phyloP scores from a whole-genome alignment of 257 asterid genomes.

The Solanum dulcamara region DNA sequence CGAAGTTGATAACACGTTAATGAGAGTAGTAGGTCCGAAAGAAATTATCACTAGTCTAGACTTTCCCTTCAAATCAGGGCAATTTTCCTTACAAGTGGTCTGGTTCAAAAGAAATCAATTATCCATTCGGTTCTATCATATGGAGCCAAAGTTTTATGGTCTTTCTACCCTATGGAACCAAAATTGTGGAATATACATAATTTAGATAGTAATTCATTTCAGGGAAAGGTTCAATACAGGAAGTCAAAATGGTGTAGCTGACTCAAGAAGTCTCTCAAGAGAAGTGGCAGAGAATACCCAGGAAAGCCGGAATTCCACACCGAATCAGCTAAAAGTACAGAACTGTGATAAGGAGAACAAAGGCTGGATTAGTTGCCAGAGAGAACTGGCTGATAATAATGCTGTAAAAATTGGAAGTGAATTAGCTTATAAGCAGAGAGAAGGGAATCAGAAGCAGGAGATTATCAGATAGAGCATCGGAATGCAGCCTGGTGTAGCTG shows the following conservation, averaged over 20 bases:
- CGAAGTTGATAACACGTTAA: neutral
- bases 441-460: neutral
- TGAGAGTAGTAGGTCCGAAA: neutral
- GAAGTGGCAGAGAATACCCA: slow-evolving; percentile 4
- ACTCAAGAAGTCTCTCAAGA: slow-evolving; percentile 6
- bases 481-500: slow-evolving; percentile 8
- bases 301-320: neutral
- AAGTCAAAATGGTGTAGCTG: slow-evolving; percentile 7
- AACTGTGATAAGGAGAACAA: neutral
- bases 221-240: slow-evolving; percentile 34
- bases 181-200: neutral
- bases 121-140: neutral
- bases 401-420: neutral
- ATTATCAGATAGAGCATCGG: neutral
- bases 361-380: too few relatives aligned
- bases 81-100: neutral
- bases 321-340: neutral
- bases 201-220: neutral
- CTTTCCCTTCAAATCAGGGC: neutral
- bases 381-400: too few relatives aligned
- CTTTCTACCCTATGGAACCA: neutral
- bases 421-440: neutral
- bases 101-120: neutral
- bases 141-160: neutral
- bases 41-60: neutral